Evolutionary conservation across 345 rosid species (phyloP), one percentile per base, ranked within the genome.

Genomic region (Geranium brycei): DNA sequence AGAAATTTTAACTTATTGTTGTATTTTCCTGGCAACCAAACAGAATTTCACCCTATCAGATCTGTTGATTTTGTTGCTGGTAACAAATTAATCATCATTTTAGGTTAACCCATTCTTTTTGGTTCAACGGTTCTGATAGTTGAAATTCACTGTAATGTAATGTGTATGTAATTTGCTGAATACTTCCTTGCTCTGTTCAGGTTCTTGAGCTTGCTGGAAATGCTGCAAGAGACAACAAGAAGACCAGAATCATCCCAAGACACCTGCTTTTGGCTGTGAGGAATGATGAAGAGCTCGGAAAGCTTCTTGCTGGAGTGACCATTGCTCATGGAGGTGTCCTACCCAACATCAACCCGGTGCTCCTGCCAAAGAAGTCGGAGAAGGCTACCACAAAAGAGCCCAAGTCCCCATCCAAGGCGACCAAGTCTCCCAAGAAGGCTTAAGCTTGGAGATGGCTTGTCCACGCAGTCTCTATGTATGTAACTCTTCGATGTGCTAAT

Each of bases 201-300:
- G 81, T 77, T 7, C 32, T 77, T 64, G 81, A 74, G 68, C 53
- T 77, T 55, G 78, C 81, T 31, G 81, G 81, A 0, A 77, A 77
- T 66, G 81, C 78, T 4, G 81, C 81, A 5, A 62, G 81, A 53
- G 81, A 77, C 51, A 77, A 77, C 76, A 77, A 77, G 76, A 77
- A 77, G 69, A 74, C 63, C 41, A 77, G 81, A 32, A 74, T 77
- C 14, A 77, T 77, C 41, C 81, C 81, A 1, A 68, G 81, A 67
- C 78, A 77, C 11, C 73, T 77, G 19, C 64, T 77, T 1, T 57
- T 77, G 62, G 81, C 81, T 0, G 73, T 77, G 64, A 71, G 81
- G 68, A 77, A 77, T 4, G 81, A 77, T 10, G 81, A 77, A 16
- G 81, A 77, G 47, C 73, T 77, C 1, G 78, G 81, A 7, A 77